phyloP scores from a whole-genome alignment of 352 stramenopile genomes.

The Saprolegnia parasitica region DNA sequence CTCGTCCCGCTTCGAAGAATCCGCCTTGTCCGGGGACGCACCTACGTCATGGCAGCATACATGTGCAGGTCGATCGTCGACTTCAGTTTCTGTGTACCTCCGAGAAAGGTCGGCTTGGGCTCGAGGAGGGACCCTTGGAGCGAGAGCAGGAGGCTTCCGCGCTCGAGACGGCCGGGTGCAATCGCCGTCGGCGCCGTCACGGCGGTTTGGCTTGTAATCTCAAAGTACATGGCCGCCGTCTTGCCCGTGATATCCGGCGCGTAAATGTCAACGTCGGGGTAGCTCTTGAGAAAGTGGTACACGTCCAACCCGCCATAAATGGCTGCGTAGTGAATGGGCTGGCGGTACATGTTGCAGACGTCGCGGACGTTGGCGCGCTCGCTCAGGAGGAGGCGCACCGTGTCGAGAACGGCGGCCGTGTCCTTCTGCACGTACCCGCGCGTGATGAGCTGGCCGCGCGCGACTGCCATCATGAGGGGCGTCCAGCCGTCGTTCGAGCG shows the following conservation, averaged over 20 bases:
- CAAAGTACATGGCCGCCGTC: slow-evolving; percentile 35
- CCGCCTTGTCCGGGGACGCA: background rate
- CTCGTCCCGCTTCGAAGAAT: background rate
- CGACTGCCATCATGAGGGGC: slow-evolving; percentile 70
- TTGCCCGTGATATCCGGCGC: slow-evolving; percentile 62
- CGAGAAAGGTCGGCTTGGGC: slow-evolving; percentile 8
- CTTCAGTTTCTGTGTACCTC: background rate
- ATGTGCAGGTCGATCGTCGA: background rate
- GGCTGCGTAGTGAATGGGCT: slow-evolving; percentile 71
- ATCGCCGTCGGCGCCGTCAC: background rate
- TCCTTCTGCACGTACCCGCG: slow-evolving; percentile 31
- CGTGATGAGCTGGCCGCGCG: slow-evolving; percentile 41
- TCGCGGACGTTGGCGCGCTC: slow-evolving; percentile 51
- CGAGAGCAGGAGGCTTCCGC: background rate
- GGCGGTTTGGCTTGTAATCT: slow-evolving; percentile 7
- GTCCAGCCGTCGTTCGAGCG: slow-evolving; percentile 65
- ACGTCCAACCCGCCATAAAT: slow-evolving; percentile 54
- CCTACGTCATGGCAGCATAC: background rate
- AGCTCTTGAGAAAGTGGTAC: slow-evolving; percentile 47
- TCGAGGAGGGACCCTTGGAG: slow-evolving; percentile 2
- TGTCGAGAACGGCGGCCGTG: slow-evolving; percentile 42
- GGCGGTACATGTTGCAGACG: slow-evolving; percentile 64
- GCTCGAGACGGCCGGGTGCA: background rate
- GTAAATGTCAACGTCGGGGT: slow-evolving; percentile 40
- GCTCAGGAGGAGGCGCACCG: slow-evolving; percentile 69